Base-by-base conservation (phyloP, 768 basidiomycete genomes). In the Pulveroboletus frians region DNA sequence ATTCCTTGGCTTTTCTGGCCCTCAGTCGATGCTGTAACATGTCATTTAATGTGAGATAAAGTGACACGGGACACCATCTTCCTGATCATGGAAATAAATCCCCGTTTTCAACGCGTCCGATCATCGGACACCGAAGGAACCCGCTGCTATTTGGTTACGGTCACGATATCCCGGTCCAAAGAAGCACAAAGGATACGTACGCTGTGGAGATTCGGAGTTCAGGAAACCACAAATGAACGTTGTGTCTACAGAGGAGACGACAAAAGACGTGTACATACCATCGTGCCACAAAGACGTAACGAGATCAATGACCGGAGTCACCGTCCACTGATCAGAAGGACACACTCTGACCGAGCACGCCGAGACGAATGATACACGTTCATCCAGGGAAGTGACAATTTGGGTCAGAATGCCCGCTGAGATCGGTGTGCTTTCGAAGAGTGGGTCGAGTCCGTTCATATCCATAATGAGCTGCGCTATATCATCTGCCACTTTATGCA, bases 41-140 rank as follows among this genome's bases (percentile, higher is more conserved):
- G 38, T 44, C 43, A 37, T 47, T 63, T 41, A 36, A 58, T 49
- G n/a, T 49, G 32, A 46, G 61, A 63, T 60, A 63, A 45, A 52
- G 58, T 52, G 49, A 49, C 10, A 54, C 35, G 43, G 37, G 48
- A 35, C 17, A 35, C 26, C 37, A 52, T 49, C 46, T 52, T 37
- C 42, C 45, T 43, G 38, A 51, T 47, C 47, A 57, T 47, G 46
- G 45, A 47, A 63, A 50, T 47, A 45, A 49, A 45, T 43, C 43
- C 37, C 36, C 55, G 30, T 21, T 49, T 36, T 9, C 26, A 53
- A 48, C 43, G 35, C 38, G 31, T 51, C 52, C 62, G 62, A 58
- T 55, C 41, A 51, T 58, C 55, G 49, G 58, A 48, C 13, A 10
- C 27, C 11, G 34, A 52, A 54, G 49, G 53, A 51, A 55, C 11